Evolutionary conservation across 164 flowering plant genomes (phyloP).

Genomic region (Piper betle): DNA sequence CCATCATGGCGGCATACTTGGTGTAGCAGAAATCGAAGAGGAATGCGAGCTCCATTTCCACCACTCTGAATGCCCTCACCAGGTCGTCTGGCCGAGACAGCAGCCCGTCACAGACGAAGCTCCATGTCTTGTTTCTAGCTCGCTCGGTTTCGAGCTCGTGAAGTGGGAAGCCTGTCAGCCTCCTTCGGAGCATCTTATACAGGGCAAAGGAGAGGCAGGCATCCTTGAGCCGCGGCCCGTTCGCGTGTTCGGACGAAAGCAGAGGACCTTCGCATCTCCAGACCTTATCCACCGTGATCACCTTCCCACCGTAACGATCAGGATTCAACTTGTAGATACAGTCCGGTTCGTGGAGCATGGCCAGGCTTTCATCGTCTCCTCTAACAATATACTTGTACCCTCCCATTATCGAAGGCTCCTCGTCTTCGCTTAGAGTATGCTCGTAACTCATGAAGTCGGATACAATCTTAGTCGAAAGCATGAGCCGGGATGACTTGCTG

Average conservation of each 20-base stretch:
- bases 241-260: neutral
- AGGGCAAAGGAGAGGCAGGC: neutral
- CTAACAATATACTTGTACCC: neutral
- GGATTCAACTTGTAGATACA: neutral
- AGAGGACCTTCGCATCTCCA: neutral
- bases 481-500: too few relatives aligned
- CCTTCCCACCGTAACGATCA: neutral
- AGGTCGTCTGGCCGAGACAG: neutral
- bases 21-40: neutral
- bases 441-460: too few relatives aligned
- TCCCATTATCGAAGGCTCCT: too few relatives aligned
- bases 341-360: too few relatives aligned
- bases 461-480: too few relatives aligned
- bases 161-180: neutral
- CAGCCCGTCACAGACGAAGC: neutral
- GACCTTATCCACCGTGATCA: neutral
- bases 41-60: neutral
- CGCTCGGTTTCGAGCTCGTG: neutral
- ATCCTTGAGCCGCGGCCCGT: neutral
- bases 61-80: neutral
- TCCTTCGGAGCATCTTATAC: neutral
- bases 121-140: neutral
- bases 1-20: constrained; percentile 1
- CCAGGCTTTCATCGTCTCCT: neutral
- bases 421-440: too few relatives aligned